These are phyloP conservation scores for Tuber aestivum DNA, from an alignment of 495 filamentous ascomycete genomes.

Conservation along the genomic window DNA sequence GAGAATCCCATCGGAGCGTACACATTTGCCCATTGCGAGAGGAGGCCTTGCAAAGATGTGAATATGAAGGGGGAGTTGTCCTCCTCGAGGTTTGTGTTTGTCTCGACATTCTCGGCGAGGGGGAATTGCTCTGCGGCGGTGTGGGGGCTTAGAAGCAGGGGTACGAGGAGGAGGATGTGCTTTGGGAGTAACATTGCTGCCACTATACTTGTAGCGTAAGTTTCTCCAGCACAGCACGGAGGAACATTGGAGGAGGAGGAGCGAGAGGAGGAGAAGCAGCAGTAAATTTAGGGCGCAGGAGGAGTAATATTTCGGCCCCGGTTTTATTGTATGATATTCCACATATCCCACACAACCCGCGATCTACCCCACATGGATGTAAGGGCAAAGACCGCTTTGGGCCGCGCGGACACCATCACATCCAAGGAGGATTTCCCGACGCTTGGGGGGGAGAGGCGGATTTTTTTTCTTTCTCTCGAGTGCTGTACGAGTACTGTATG, in stretches of 20 bases:
- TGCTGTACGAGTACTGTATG: too few species aligned
- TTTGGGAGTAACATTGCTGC: conserved; percentile 5
- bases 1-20: conserved; percentile 47
- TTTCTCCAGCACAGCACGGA: neutral
- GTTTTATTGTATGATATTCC: neutral
- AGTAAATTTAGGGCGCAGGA: neutral
- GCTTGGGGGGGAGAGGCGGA: neutral
- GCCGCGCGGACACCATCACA: neutral
- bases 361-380: neutral
- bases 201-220: neutral
- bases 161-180: neutral
- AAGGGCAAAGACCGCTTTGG: neutral
- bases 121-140: neutral
- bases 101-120: neutral
- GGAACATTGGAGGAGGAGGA: neutral
- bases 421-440: neutral
- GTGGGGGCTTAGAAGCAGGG: neutral
- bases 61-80: conserved; percentile 38
- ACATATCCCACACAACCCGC: neutral
- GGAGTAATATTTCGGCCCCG: neutral
- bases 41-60: conserved; percentile 44
- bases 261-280: neutral
- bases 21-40: conserved; percentile 48
- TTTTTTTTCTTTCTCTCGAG: too few species aligned
- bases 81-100: conserved; percentile 2